Evolutionary conservation across 345 rosid species (phyloP).

Genomic region (Sisymbrium irio): DNA sequence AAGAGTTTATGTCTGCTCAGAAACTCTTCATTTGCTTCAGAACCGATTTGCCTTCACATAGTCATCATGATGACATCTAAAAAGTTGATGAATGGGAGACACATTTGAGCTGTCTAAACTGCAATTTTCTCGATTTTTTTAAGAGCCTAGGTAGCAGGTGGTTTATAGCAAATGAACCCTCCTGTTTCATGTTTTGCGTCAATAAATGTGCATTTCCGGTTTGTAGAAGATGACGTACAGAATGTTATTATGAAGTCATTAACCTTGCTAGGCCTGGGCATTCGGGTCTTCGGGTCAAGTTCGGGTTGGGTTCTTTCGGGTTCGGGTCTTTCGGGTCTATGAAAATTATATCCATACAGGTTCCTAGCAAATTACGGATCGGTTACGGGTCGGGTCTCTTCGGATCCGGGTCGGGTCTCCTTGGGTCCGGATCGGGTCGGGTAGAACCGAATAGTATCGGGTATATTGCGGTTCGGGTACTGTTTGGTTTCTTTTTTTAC

Average conservation of each 20-base stretch:
- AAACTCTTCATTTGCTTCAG: conserved; percentile 6
- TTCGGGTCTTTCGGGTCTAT: too few relatives aligned
- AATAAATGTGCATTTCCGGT: background rate
- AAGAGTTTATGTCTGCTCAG: background rate
- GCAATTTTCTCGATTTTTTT: background rate
- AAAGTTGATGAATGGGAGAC: background rate
- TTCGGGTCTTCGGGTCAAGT: too few relatives aligned
- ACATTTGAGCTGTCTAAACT: background rate
- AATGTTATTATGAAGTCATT: background rate
- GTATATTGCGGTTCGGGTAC: too few relatives aligned
- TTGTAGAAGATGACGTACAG: background rate
- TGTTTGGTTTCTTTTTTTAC: too few relatives aligned
- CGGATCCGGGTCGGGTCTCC: too few relatives aligned
- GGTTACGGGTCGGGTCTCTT: too few relatives aligned
- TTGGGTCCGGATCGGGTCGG: too few relatives aligned
- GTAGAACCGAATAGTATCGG: too few relatives aligned
- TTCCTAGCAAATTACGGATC: too few relatives aligned
- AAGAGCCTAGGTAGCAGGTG: background rate
- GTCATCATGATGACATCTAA: background rate
- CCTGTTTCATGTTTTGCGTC: background rate
- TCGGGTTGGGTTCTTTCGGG: too few relatives aligned
- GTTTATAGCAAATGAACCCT: background rate
- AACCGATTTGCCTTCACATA: conserved; percentile 4
- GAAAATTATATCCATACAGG: too few relatives aligned
- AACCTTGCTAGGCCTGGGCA: too few relatives aligned